Conservation (phyloP, 805 yeast genomes). For the Ogataea saltuana region DNA sequence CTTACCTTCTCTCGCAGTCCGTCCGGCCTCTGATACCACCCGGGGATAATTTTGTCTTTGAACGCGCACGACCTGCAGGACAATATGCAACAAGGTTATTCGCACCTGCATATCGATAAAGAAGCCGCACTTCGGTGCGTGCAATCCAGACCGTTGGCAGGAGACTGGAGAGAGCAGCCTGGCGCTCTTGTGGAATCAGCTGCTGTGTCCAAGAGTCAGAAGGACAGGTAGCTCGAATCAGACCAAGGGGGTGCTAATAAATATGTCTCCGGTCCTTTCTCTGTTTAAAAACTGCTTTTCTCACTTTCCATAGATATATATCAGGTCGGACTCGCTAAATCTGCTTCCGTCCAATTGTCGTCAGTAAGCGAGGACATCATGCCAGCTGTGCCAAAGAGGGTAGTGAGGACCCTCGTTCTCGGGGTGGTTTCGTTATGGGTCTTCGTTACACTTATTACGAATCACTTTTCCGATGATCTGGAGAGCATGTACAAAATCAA, state of each 20-base stretch:
- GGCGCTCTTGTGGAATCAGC: neutral
- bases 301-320: no score
- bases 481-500: conserved; percentile 13
- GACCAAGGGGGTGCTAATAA: no score
- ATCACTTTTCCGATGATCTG: conserved; percentile 6
- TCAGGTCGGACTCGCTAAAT: no score
- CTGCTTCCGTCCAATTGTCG: no score
- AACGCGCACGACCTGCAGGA: neutral
- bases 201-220: no score
- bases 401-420: conserved; percentile 11
- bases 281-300: no score
- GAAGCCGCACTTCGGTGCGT: neutral
- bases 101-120: neutral
- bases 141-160: neutral
- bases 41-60: no score
- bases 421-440: conserved; percentile 8
- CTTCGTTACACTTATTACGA: conserved; percentile 4
- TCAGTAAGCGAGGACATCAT: neutral
- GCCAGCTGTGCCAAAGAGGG: conserved; percentile 14
- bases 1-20: no score
- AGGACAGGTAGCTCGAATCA: no score
- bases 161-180: neutral
- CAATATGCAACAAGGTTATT: neutral
- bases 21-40: no score
- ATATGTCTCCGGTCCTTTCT: no score